phyloP scores from a whole-genome alignment of 2,329 filamentous ascomycete genomes.

The Geosmithia flava region DNA sequence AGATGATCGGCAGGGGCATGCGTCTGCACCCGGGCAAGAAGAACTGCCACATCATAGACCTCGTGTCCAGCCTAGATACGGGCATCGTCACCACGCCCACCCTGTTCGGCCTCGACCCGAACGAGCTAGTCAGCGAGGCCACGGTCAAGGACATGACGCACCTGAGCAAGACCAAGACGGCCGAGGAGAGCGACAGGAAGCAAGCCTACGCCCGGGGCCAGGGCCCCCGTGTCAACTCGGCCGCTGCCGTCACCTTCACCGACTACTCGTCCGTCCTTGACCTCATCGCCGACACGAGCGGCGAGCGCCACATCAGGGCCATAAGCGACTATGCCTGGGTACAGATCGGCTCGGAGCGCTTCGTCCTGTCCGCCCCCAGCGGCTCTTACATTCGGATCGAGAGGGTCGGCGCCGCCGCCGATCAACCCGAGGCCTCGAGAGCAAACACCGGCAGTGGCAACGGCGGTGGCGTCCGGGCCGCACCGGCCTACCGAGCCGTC shows the following conservation, averaged over 20 bases:
- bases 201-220: conserved; percentile 4
- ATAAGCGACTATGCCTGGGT: conserved; percentile 78
- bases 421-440: background rate
- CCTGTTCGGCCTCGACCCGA: conserved; percentile 81
- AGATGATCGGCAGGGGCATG: conserved; percentile 97
- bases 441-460: no score
- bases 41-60: conserved; percentile 91
- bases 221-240: conserved; percentile 5
- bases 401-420: conserved; percentile 11
- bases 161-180: conserved; percentile 35
- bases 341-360: conserved; percentile 55
- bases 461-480: background rate
- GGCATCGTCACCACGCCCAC: conserved; percentile 88
- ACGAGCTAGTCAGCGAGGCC: conserved; percentile 58
- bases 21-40: conserved; percentile 68
- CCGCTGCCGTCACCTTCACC: conserved; percentile 58
- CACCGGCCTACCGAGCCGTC: conserved; percentile 26
- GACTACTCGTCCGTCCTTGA: conserved; percentile 91
- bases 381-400: conserved; percentile 50
- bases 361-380: conserved; percentile 54
- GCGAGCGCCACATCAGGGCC: conserved; percentile 65
- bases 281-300: conserved; percentile 68
- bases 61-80: conserved; percentile 74
- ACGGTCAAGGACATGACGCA: conserved; percentile 48
- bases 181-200: conserved; percentile 18